A percentile compares a stretch with the other conserved stretches of the same genome.
Evolutionary conservation across 805 yeast genomes (phyloP).

Genomic region (Suhomyces prunicola): DNA sequence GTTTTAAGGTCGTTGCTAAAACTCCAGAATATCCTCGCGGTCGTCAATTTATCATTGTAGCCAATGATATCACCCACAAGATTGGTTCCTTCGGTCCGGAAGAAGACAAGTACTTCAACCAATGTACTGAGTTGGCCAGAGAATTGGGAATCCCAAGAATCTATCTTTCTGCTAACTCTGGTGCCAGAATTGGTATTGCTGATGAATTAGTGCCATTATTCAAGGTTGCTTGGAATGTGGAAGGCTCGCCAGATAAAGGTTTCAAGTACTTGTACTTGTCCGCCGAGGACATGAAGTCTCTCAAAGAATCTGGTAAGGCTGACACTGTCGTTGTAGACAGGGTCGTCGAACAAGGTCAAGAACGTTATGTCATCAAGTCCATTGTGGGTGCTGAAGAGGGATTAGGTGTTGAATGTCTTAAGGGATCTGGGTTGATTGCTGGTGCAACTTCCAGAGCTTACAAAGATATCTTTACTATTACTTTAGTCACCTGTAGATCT

Average conservation of each 20-base stretch:
- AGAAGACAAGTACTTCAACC: slow-evolving; percentile 89
- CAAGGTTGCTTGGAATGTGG: slow-evolving; percentile 91
- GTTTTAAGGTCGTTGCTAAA: slow-evolving; percentile 83
- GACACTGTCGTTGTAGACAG: slow-evolving; percentile 70
- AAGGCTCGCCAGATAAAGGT: slow-evolving; percentile 73
- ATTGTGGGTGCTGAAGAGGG: slow-evolving; percentile 95
- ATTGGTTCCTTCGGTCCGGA: slow-evolving; percentile 98
- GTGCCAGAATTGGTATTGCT: slow-evolving; percentile 98
- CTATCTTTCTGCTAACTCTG: slow-evolving; percentile 96
- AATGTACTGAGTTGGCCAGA: slow-evolving; percentile 90
- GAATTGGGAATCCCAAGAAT: slow-evolving; percentile 90
- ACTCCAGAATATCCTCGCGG: slow-evolving; percentile 98
- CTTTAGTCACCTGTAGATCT: slow-evolving; percentile 99
- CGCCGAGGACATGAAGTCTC: slow-evolving; percentile 55
- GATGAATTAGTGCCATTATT: slow-evolving; percentile 88
- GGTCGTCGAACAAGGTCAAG: slow-evolving; percentile 80
- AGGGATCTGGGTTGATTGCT: slow-evolving; percentile 97
- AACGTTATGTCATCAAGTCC: slow-evolving; percentile 74
- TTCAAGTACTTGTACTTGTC: slow-evolving; percentile 84
- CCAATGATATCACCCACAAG: slow-evolving; percentile 96
- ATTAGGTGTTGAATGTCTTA: slow-evolving; percentile 96
- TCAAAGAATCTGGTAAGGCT: slow-evolving; percentile 59
- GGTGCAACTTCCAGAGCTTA: slow-evolving; percentile 98
- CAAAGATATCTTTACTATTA: slow-evolving; percentile 94
- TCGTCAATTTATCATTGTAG: slow-evolving; percentile 87